phyloP scores from a whole-genome alignment of 495 filamentous ascomycete species.

The Podospora didyma region DNA sequence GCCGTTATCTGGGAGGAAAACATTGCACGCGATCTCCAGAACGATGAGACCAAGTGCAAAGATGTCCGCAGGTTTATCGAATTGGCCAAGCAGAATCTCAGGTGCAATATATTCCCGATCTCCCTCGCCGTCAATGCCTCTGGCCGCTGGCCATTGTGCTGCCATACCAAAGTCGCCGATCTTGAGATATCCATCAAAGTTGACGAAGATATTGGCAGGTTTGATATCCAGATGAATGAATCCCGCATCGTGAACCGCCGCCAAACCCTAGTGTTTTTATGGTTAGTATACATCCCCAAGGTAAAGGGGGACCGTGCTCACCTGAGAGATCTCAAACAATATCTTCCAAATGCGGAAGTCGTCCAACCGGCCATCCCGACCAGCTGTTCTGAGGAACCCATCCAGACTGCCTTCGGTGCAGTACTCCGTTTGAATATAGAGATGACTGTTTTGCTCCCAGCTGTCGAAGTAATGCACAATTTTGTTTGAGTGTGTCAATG shows the following conservation, averaged over 20 bases:
- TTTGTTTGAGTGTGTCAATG: slow-evolving; percentile 71
- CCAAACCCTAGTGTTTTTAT: slow-evolving; percentile 63
- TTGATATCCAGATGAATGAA: slow-evolving; percentile 95
- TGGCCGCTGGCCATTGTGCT: slow-evolving; percentile 67
- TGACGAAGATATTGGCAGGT: slow-evolving; percentile 89
- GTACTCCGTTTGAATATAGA: slow-evolving; percentile 96
- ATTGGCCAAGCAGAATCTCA: slow-evolving; percentile 77
- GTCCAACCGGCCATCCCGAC: slow-evolving; percentile 79
- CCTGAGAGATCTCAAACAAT: slow-evolving; percentile 73
- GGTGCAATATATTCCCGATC: slow-evolving; percentile 95
- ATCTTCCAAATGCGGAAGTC: slow-evolving; percentile 99
- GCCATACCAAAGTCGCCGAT: slow-evolving; percentile 97
- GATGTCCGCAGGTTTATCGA: slow-evolving; percentile 86
- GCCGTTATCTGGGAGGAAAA: slow-evolving; percentile 87
- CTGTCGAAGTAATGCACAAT: slow-evolving; percentile 73
- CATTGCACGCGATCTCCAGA: slow-evolving; percentile 88
- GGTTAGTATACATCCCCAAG: slow-evolving; percentile 29
- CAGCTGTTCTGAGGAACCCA: slow-evolving; percentile 71
- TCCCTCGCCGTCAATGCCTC: slow-evolving; percentile 81
- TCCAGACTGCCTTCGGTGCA: slow-evolving; percentile 91
- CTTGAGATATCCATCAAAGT: slow-evolving; percentile 86
- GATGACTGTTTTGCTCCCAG: slow-evolving; percentile 76
- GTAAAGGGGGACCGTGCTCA: slow-evolving; percentile 39
- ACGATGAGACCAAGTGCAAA: slow-evolving; percentile 93
- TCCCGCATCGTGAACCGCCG: slow-evolving; percentile 79